Evolutionary conservation across 2,329 filamentous ascomycete species (phyloP).

Genomic region (Lecanicillium sp.): DNA sequence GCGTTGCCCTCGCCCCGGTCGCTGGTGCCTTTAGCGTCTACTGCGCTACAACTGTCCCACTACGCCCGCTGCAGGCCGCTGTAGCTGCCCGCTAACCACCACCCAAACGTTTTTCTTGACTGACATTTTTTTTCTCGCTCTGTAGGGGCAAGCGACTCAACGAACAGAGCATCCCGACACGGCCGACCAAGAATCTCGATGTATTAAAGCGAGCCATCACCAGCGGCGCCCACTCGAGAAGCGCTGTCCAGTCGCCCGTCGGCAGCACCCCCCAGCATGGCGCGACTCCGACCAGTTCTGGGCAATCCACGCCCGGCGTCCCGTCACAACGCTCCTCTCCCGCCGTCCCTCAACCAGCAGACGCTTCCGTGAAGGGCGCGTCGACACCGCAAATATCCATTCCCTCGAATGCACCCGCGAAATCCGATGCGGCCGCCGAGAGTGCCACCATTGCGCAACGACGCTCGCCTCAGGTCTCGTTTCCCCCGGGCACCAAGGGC

Average conservation of each 20-base stretch:
- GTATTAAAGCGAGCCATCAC: constrained; percentile 29
- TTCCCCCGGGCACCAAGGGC: constrained; percentile 24
- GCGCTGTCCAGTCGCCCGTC: neutral
- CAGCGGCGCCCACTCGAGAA: neutral
- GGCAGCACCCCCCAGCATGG: neutral
- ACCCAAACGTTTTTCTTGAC: neutral
- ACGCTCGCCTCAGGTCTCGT: constrained; percentile 21
- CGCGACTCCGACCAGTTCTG: constrained; percentile 1
- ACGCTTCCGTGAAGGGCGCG: too few species aligned
- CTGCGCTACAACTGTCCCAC: too few species aligned
- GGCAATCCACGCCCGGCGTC: neutral
- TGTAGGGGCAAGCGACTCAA: constrained; percentile 32
- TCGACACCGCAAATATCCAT: too few species aligned
- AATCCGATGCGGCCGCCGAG: neutral
- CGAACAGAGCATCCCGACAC: constrained; percentile 44
- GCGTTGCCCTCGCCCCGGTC: too few species aligned
- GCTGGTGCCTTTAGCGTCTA: too few species aligned
- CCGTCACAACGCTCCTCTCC: too few species aligned
- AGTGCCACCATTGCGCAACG: constrained; percentile 1
- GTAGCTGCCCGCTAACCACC: constrained; percentile 13
- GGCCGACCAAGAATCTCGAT: constrained; percentile 37
- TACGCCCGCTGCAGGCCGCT: constrained; percentile 7
- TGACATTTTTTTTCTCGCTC: neutral
- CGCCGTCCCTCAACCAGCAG: too few species aligned
- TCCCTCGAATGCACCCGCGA: neutral